Base-by-base conservation (phyloP, 2,329 filamentous ascomycete genomes). In the Ascochyta koolunga region DNA sequence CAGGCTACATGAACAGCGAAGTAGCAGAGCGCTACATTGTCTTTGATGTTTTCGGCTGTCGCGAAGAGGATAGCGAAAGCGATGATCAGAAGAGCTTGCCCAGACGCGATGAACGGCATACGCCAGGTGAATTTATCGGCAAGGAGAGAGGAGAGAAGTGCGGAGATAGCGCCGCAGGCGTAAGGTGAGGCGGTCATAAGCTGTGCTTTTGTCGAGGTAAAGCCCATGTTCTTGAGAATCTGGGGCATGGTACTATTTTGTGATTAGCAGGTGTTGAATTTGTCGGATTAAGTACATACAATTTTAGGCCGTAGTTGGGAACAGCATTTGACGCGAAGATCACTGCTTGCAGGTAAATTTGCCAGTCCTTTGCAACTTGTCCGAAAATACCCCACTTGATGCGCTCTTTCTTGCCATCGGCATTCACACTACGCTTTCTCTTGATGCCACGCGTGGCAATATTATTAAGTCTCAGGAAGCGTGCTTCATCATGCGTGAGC, bases 351-450 rank as follows among this genome's bases (percentile, higher is more conserved):
- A 77, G 65, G 38, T 76, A 77, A 6, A 82, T 77, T 64, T 83
- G 80, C 74, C 78, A 82, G 61, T 82, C 80, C 5, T 67, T 69
- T 0, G 82, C 47, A 3, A 81, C 79, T 6, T 73, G 71, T 7
- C 73, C 58, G 9, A 66, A 32, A 1, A 64, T 27, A 5, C 54
- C 46, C 59, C 59, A 64, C n/a, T 53, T 54, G 4, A 63, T 37
- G 6, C 50, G 31, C 31, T 60, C 52, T 18, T 61, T 62, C 45
- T 54, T 61, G 19, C 58, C 55, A 10, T 61, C 57, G 11, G 51
- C 42, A n/a, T 64, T 57, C 21, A 60, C 36, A 7, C 41, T 32
- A 7, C 54, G 47, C 42, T 58, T 42, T 9, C 46, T 50, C 32
- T 52, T 50, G 31, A 58, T 37, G 16, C 59, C 61, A 8, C 61